Evolutionary conservation across 768 basidiomycete species (phyloP), one percentile per base, ranked within the genome.

Genomic region (Russula ochroleuca): DNA sequence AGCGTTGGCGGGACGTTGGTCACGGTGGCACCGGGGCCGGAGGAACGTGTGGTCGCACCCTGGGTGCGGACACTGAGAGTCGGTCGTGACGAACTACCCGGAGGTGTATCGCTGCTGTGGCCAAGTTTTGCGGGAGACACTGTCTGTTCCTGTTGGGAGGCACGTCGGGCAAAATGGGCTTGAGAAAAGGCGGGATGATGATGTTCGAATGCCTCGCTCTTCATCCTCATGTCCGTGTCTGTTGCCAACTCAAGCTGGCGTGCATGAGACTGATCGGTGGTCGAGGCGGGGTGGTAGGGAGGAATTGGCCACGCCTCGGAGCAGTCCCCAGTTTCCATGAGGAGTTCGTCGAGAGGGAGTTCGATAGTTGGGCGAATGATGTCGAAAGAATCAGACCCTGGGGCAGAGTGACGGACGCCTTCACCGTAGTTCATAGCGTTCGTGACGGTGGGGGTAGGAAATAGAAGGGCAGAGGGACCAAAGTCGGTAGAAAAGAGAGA

Each of bases 301-400:
- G 61, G 62, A 9, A 67, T 38, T 37, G 69, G 69, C 74, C 75
- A 75, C 56, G 72, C 66, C 56, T 72, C 68, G 40, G 74, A 70
- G 62, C 72, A 75, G 73, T 73, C 74, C 31, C 51, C 55, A 40
- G 69, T 59, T 64, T 73, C 84, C 69, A 80, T 79, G 64, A 93
- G 81, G 63, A 93, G 79, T 65, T 94, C 90, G 68, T 94, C 90
- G n/a, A 93, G 81, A 5, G 88, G 86, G 31, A 92, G 83, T 72
- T 93, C 90, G 70, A 92, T 92, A 48, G 92, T 92, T 0, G 90
- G 92, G 13, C 90, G 84, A 23, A 75, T 72, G 65, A 92, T 84
- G 73, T 80, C 81, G 70, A 90, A 82, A 38, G 79, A 75, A 61
- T 84, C 81, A 25, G 81, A 77, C 62, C 72, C 71, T 21, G 77